These are phyloP conservation scores for Helianthus tuberosus DNA, from an alignment of 129 eudicot species.

Conservation along the genomic window DNA sequence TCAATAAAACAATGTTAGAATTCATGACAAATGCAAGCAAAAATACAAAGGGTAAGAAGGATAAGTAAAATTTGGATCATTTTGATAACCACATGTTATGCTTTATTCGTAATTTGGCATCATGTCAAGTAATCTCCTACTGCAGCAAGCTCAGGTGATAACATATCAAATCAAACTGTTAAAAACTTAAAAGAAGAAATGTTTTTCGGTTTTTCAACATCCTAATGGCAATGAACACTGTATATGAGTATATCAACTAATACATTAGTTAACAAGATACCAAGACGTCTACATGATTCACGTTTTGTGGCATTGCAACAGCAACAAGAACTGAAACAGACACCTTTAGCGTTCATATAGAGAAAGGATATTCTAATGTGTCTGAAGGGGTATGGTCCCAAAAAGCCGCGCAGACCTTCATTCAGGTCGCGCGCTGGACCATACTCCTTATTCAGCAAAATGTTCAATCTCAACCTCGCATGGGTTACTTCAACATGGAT, in stretches of 20 bases:
- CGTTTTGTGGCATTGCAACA: not conserved
- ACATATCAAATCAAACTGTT: not conserved
- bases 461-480: too few species aligned
- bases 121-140: slow-evolving; percentile 4
- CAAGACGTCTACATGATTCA: slow-evolving; percentile 12
- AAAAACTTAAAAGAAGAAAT: not conserved
- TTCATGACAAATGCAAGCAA: slow-evolving; percentile 25
- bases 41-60: not conserved
- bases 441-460: too few species aligned
- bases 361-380: slow-evolving; percentile 6
- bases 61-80: not conserved
- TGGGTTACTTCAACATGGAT: too few species aligned
- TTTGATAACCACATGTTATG: not conserved
- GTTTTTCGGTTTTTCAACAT: not conserved
- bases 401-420: too few species aligned
- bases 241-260: slow-evolving; percentile 7
- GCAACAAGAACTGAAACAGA: slow-evolving; percentile 14
- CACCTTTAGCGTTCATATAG: slow-evolving; percentile 5
- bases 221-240: not conserved
- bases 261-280: not conserved
- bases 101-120: not conserved
- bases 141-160: not conserved
- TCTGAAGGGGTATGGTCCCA: too few species aligned
- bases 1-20: slow-evolving; percentile 24
- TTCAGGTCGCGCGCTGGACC: too few species aligned